These are phyloP conservation scores for Candida silvicultrix DNA, from an alignment of 805 yeast genomes.

Conservation along the genomic window DNA sequence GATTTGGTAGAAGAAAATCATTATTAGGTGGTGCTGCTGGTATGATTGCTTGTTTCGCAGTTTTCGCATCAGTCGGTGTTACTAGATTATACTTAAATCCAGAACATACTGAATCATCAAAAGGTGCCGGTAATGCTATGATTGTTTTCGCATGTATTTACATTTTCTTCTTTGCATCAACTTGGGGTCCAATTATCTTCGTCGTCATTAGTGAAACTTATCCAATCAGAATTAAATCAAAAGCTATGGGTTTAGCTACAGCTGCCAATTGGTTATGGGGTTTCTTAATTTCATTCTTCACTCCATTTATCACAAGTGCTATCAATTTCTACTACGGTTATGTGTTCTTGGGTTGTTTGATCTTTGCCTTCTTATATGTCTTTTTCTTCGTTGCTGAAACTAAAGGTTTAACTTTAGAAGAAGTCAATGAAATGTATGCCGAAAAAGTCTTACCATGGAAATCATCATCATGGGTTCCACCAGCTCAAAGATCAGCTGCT, in stretches of 20 bases:
- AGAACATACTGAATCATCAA: slow-evolving; percentile 39
- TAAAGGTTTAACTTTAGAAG: slow-evolving; percentile 74
- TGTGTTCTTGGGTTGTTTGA: slow-evolving; percentile 53
- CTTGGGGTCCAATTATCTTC: slow-evolving; percentile 69
- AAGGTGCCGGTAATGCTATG: slow-evolving; percentile 63
- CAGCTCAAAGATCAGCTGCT: neutral
- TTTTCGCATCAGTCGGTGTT: slow-evolving; percentile 59
- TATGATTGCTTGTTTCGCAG: slow-evolving; percentile 38
- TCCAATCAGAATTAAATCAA: slow-evolving; percentile 69
- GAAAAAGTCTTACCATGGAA: slow-evolving; percentile 1
- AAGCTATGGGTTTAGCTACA: slow-evolving; percentile 53
- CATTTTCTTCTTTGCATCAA: slow-evolving; percentile 65
- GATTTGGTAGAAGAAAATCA: slow-evolving; percentile 46
- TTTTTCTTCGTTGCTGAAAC: slow-evolving; percentile 74
- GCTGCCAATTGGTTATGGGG: slow-evolving; percentile 66
- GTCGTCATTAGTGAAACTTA: slow-evolving; percentile 62
- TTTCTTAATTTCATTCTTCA: slow-evolving; percentile 57
- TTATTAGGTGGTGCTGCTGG: slow-evolving; percentile 43
- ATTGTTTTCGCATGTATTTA: slow-evolving; percentile 62
- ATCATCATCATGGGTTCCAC: neutral
- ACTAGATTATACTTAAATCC: slow-evolving; percentile 37
- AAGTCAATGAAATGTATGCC: slow-evolving; percentile 64
- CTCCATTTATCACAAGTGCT: slow-evolving; percentile 63
- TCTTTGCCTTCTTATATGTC: slow-evolving; percentile 56
- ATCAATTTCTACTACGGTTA: slow-evolving; percentile 72